Evolutionary conservation across 1,139 yeast species (phyloP).

Genomic region (Zygoascus meyerae): DNA sequence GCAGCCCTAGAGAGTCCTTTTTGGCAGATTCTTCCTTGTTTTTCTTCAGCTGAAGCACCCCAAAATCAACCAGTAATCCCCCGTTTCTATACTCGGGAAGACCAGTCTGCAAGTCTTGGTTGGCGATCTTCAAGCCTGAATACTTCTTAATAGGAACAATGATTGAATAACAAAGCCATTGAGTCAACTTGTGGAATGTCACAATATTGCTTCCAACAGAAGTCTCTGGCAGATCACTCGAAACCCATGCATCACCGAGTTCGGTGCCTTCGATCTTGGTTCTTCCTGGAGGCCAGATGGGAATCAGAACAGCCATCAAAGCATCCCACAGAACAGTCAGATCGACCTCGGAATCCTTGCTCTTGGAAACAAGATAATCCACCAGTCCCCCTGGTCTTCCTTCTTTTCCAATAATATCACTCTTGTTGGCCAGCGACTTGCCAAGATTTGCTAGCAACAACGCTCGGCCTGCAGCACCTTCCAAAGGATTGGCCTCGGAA

Average conservation of each 20-base stretch:
- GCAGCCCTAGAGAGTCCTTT: constrained; percentile 35
- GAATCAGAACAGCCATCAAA: constrained; percentile 45
- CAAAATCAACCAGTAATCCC: constrained; percentile 51
- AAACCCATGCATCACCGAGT: constrained; percentile 56
- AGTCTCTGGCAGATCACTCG: constrained; percentile 30
- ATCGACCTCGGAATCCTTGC: background rate
- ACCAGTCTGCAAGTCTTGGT: constrained; percentile 48
- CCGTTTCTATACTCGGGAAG: constrained; percentile 62
- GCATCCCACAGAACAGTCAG: constrained; percentile 42
- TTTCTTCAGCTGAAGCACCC: constrained; percentile 43
- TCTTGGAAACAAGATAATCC: constrained; percentile 37
- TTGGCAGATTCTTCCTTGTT: constrained; percentile 36
- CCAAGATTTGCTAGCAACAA: constrained; percentile 43
- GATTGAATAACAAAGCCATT: constrained; percentile 57
- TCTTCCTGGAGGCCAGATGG: constrained; percentile 58
- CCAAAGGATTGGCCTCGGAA: constrained; percentile 40
- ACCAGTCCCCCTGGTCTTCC: constrained; percentile 52
- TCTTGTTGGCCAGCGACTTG: constrained; percentile 35
- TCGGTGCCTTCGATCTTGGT: constrained; percentile 43
- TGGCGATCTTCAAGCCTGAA: constrained; percentile 38
- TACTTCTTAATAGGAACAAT: constrained; percentile 45
- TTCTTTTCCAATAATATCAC: constrained; percentile 41
- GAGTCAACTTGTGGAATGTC: constrained; percentile 57
- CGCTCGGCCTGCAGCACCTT: constrained; percentile 49
- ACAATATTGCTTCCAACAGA: constrained; percentile 37